These are phyloP conservation scores for Pontederia crassipes DNA, from an alignment of 176 grass and related monocot genomes.

Conservation along the genomic window DNA sequence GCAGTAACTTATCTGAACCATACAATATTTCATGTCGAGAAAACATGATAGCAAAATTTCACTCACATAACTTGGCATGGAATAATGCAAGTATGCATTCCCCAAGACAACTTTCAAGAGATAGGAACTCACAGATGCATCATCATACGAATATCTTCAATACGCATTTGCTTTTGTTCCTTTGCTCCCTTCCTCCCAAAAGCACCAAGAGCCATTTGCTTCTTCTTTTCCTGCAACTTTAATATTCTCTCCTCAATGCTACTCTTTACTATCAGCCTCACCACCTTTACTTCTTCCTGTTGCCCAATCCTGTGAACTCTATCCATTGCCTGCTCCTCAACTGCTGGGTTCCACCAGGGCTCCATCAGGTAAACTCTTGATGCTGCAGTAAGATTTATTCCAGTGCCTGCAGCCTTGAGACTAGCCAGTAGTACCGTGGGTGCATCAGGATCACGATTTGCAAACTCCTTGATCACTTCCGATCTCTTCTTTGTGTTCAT, in stretches of 20 bases:
- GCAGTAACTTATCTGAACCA: no score
- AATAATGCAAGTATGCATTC: no score
- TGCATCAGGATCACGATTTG: conserved; percentile 22
- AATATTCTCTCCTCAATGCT: conserved; percentile 91
- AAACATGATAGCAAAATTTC: no score
- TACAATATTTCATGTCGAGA: no score
- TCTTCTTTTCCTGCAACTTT: conserved; percentile 72
- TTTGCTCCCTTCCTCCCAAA: conserved; percentile 53
- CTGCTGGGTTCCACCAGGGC: conserved; percentile 90
- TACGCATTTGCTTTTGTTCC: conserved; percentile 45
- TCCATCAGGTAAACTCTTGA: conserved; percentile 82
- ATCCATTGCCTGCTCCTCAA: conserved; percentile 96
- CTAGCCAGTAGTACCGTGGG: conserved; percentile 73
- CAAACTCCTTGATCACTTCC: conserved; percentile 53
- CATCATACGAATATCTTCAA: conserved; percentile 77
- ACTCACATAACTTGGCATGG: no score
- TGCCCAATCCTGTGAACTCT: conserved; percentile 89
- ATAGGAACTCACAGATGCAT: conserved; percentile 31
- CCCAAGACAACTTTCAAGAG: conserved; percentile 3
- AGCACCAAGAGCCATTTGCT: conserved; percentile 37
- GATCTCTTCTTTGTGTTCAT: conserved; percentile 61
- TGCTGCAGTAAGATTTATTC: conserved; percentile 75
- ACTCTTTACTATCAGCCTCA: conserved; percentile 55
- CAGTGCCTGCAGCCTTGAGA: conserved; percentile 60
- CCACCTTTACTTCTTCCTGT: conserved; percentile 54